phyloP scores from a whole-genome alignment of 1,284 basidiomycete species.

The Hemileia vastatrix region DNA sequence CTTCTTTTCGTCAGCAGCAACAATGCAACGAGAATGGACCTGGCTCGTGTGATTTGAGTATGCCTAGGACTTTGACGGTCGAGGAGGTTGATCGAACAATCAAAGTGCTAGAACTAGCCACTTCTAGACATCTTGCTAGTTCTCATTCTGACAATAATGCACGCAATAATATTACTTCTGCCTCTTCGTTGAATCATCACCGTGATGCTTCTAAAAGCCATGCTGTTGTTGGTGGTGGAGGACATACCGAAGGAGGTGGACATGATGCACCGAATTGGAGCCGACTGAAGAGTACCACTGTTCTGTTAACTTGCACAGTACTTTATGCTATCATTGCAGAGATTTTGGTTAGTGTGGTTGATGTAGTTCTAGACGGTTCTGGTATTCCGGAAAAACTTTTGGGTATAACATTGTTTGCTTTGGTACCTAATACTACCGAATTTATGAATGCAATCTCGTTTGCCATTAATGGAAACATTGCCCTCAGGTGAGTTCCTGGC shows the following conservation, averaged over 20 bases:
- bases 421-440: slow-evolving; percentile 97
- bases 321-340: slow-evolving; percentile 95
- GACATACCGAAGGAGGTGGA: slow-evolving; percentile 55
- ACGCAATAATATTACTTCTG: neutral
- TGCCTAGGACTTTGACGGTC: slow-evolving; percentile 9
- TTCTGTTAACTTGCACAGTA: slow-evolving; percentile 76
- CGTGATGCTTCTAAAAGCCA: neutral
- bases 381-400: slow-evolving; percentile 97
- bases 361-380: slow-evolving; percentile 83
- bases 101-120: slow-evolving; percentile 18
- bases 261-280: slow-evolving; percentile 98
- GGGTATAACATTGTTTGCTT: slow-evolving; percentile 88
- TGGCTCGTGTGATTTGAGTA: neutral
- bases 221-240: neutral
- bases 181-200: neutral
- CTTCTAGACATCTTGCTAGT: slow-evolving; percentile 18
- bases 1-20: neutral
- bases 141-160: slow-evolving; percentile 5
- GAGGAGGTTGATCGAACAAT: slow-evolving; percentile 19
- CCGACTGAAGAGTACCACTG: slow-evolving; percentile 69
- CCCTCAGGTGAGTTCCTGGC: slow-evolving; percentile 60
- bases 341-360: slow-evolving; percentile 87
- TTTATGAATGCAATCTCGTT: slow-evolving; percentile 99
- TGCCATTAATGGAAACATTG: slow-evolving; percentile 92
- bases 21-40: neutral